These are phyloP conservation scores for Dryadomyces quercivorus DNA, from an alignment of 2,329 filamentous ascomycete species.

Conservation along the genomic window DNA sequence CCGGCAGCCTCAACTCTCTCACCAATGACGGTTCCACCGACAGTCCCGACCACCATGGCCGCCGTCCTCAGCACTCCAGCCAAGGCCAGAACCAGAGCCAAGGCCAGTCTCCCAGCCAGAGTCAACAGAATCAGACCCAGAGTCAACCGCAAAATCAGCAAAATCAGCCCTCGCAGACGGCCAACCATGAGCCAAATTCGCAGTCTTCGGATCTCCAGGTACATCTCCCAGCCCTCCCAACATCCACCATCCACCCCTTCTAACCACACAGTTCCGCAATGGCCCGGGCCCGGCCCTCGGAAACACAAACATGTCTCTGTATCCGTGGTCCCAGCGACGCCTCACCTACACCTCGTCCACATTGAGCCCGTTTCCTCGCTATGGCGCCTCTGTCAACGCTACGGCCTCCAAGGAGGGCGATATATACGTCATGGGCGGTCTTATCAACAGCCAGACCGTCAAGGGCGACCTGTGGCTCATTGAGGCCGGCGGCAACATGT, in stretches of 20 bases:
- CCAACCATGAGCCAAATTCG: conserved; percentile 24
- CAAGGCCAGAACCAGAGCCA: conserved; percentile 26
- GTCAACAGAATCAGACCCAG: too few species aligned
- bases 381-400: conserved; percentile 91
- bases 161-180: too few species aligned
- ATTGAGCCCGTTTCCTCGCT: conserved; percentile 83
- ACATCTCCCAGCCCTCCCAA: neutral
- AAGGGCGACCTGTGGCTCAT: conserved; percentile 98
- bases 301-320: conserved; percentile 66
- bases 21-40: conserved; percentile 40
- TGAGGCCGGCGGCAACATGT: conserved; percentile 75
- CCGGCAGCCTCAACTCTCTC: conserved; percentile 65
- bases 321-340: conserved; percentile 89
- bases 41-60: conserved; percentile 48
- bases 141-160: too few species aligned
- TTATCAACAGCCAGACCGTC: conserved; percentile 89
- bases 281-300: conserved; percentile 32
- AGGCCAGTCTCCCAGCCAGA: too few species aligned
- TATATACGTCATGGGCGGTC: conserved; percentile 92
- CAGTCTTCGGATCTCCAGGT: conserved; percentile 14
- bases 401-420: conserved; percentile 91
- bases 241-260: neutral
- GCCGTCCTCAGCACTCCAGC: conserved; percentile 39
- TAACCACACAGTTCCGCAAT: conserved; percentile 38
- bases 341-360: conserved; percentile 75